Percentiles rank a stretch among this genome's conserved stretches.
phyloP scores from a whole-genome alignment of 2,329 filamentous ascomycete genomes.

The Albophoma yamanashiensis region DNA sequence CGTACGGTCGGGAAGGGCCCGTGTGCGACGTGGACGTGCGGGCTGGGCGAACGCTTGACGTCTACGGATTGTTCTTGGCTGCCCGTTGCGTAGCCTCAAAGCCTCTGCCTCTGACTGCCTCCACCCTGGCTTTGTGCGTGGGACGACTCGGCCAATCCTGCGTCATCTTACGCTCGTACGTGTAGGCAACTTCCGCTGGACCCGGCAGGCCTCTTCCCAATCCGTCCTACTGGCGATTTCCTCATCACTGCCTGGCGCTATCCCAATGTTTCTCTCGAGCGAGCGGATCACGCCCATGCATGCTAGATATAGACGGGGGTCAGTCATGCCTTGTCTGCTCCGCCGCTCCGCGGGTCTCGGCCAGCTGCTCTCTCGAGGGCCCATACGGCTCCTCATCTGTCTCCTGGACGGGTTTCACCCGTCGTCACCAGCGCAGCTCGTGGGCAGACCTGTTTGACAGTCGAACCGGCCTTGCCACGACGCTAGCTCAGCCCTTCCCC shows the following conservation, averaged over 20 bases:
- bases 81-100: not conserved
- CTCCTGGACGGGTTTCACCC: slow-evolving; percentile 1
- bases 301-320: not conserved
- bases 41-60: not conserved
- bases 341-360: slow-evolving; percentile 3
- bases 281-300: not conserved
- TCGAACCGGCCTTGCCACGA: not conserved
- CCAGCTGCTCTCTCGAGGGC: not conserved
- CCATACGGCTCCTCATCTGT: not conserved
- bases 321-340: not conserved
- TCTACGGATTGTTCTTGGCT: not conserved
- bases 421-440: not conserved
- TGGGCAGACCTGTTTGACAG: not conserved
- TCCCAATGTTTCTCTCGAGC: not conserved
- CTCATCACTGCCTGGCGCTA: not conserved
- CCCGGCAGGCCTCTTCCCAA: not conserved
- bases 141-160: not conserved
- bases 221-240: not conserved
- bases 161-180: not conserved
- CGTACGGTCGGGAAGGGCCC: not conserved
- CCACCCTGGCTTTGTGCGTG: not conserved
- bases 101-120: not conserved
- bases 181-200: not conserved
- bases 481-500: not conserved
- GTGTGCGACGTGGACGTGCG: not conserved